Conservation (phyloP, 805 yeast species). For the Starmera quercuum region DNA sequence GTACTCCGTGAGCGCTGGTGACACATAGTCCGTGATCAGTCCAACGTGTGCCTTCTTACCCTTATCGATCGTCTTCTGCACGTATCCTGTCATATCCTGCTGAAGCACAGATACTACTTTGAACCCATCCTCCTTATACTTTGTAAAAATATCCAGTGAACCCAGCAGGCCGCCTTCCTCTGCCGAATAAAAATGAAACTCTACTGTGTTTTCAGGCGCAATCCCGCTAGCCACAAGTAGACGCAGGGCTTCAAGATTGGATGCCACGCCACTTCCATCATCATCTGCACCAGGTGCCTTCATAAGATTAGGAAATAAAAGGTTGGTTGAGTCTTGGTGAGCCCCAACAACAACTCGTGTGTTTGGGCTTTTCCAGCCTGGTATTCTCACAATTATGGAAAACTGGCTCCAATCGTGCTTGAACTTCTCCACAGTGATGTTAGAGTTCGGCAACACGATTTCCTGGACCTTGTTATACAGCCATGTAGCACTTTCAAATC, state of each 20-base stretch:
- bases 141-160: conserved; percentile 66
- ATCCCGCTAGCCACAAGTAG: conserved; percentile 36
- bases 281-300: conserved; percentile 95
- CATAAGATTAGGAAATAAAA: conserved; percentile 57
- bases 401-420: conserved; percentile 76
- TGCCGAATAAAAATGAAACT: conserved; percentile 92
- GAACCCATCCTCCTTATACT: conserved; percentile 36
- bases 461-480: conserved; percentile 39
- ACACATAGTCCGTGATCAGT: conserved; percentile 36
- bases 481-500: conserved; percentile 68
- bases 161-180: conserved; percentile 93
- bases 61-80: conserved; percentile 25
- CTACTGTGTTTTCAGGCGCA: conserved; percentile 64
- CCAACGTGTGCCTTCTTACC: conserved; percentile 59
- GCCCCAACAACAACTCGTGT: conserved; percentile 70
- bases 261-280: conserved; percentile 82
- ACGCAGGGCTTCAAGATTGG: conserved; percentile 69
- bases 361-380: conserved; percentile 35
- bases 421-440: conserved; percentile 39
- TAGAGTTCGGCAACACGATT: conserved; percentile 21
- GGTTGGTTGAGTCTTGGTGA: conserved; percentile 80
- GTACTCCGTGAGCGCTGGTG: conserved; percentile 15
- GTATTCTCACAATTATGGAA: conserved; percentile 60
- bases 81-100: conserved; percentile 64
- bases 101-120: conserved; percentile 79